Base-by-base conservation (phyloP, 495 filamentous ascomycete species). In the Podospora australis region DNA sequence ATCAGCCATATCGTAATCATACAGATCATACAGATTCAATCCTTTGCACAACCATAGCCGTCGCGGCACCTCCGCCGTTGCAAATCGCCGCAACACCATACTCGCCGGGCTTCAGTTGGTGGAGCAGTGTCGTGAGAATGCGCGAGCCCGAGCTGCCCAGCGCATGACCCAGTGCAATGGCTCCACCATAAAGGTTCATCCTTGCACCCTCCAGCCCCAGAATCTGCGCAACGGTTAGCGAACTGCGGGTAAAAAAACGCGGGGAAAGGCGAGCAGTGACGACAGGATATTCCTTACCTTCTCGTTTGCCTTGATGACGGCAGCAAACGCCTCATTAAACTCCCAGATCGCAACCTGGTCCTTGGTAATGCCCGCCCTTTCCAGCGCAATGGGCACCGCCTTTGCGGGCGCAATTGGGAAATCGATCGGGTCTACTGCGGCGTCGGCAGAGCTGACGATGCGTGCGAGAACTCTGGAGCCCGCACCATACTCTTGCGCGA, bases 251-350 rank as follows among this genome's bases (percentile, higher is more conserved):
- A n/a, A n/a, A n/a, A 10, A 17, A 20, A 10, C 14, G n/a, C 23
- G 20, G 45, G 30, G 52, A 17, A 32, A 53, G 17, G 24, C n/a
- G n/a, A 8, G 44, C 17, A 64, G 36, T 5, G 8, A 22, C 38
- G n/a, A 14, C 14, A 34, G 17, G 4, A 7, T n/a, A n/a, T 20
- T 55, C 23, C 65, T 67, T 59, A 85, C 86, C 81, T 92, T 86
- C 58, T 88, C 85, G 56, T 96, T 96, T 7, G 91, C 91, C 65
- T 90, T 90, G 67, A 96, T 95, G 11, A 96, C 91, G 0, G 87
- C 91, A 11, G 91, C 91, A 64, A 98, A 98, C 0, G 92, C 92
- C 64, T 98, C 92, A 65, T 98, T 98, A 68, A 98, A 92, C 66
- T 98, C 92, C 90, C 91, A 96, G 2, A 95, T 69, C 2, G 90